These are phyloP conservation scores for Gnomoniopsis sp. DNA, from an alignment of 2,329 filamentous ascomycete genomes.

Conservation along the genomic window DNA sequence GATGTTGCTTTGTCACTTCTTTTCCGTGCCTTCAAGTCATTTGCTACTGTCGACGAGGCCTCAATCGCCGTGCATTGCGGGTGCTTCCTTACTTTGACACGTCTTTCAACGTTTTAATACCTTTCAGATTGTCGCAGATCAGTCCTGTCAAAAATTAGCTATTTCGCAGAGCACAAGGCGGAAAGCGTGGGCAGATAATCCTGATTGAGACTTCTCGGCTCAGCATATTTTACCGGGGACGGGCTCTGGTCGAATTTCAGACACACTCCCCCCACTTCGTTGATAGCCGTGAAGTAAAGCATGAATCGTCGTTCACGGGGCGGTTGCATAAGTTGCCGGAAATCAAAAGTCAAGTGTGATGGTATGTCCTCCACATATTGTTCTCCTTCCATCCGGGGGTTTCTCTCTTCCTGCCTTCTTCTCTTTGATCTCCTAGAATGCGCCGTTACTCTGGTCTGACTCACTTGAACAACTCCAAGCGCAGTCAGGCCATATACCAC, in stretches of 20 bases:
- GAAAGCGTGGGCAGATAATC: too few relatives aligned
- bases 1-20: too few relatives aligned
- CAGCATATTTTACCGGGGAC: too few relatives aligned
- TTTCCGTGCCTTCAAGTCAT: neutral
- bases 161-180: too few relatives aligned
- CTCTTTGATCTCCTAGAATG: neutral
- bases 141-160: too few relatives aligned
- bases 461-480: neutral
- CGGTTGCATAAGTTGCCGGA: conserved; percentile 8
- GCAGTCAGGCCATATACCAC: neutral
- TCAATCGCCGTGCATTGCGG: too few relatives aligned
- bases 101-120: too few relatives aligned
- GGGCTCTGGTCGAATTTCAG: neutral
- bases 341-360: conserved; percentile 13
- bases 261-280: neutral
- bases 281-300: neutral
- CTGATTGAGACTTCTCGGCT: neutral
- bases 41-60: too few relatives aligned
- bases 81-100: too few relatives aligned
- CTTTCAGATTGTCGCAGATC: too few relatives aligned
- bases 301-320: conserved; percentile 13
- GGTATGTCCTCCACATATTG: neutral
- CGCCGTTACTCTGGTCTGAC: neutral
- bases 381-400: neutral
- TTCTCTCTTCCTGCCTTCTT: neutral